Base-by-base conservation (phyloP, 169 alveolate species). In the Miamiensis avidus region DNA sequence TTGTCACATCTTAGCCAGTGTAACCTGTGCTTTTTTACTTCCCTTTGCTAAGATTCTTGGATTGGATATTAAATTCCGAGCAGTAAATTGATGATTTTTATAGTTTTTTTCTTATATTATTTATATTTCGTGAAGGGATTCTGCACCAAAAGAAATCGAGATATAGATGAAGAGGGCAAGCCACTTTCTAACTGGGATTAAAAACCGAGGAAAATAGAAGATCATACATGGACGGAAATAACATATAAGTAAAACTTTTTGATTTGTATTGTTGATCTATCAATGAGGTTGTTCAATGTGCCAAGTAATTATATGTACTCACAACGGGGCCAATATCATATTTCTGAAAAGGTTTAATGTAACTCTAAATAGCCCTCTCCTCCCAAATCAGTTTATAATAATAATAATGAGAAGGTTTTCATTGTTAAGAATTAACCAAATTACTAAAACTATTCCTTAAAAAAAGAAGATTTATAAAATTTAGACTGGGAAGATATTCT, bases 151-250 rank as follows among this genome's bases (percentile, higher is more conserved):
- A 27, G 26, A 29, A 69, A 69, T 26, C 28, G 74, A 33, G 82
- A 77, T 27, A 33, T 77, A 25, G n/a, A 77, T 27, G 82, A 77
- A 20, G 25, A 77, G 28, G 15, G 15, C 25, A 32, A 77, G 64
- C 34, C 34, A 15, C 0, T 77, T 0, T 31, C 31, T n/a, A 33
- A 33, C 34, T 77, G 82, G 82, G 82, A 77, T 6, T 65, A 72
- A 33, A 77, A 34, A 33, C 31, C 64, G 28, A 77, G 26, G 82
- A 77, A 77, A 77, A 69, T 77, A 0, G 82, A 77, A 27, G 74
- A 77, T 27, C 82, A 77, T 33, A 77, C 82, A 1, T 77, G 82
- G 82, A 31, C 29, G 0, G 82, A 77, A 77, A 34, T 33, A 25
- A 77, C 82, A 25, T 77, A 31, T 33, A 26, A 77, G 31, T 72